Evolutionary conservation across 2,329 filamentous ascomycete species (phyloP).

Genomic region (Aureobasidium sp.): DNA sequence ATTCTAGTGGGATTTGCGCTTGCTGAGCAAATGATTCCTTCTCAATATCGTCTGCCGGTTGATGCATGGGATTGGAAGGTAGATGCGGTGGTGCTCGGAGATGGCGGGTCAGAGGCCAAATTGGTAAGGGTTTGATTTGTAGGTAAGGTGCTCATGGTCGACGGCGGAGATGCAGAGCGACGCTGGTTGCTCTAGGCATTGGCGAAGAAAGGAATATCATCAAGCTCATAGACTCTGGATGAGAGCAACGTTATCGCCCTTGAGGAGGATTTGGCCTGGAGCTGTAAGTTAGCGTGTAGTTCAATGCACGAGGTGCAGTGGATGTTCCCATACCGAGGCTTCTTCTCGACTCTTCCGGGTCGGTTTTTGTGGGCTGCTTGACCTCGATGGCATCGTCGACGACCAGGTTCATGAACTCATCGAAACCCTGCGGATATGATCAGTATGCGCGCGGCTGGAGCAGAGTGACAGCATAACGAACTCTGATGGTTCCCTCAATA

Average conservation of each 20-base stretch:
- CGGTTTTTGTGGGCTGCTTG: slow-evolving; percentile 70
- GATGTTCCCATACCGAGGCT: slow-evolving; percentile 55
- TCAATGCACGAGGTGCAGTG: neutral
- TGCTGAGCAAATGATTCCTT: slow-evolving; percentile 69
- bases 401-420: slow-evolving; percentile 99
- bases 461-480: slow-evolving; percentile 33
- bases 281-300: slow-evolving; percentile 7
- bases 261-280: slow-evolving; percentile 72
- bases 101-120: slow-evolving; percentile 16
- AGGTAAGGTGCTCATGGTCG: neutral
- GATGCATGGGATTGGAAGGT: slow-evolving; percentile 69
- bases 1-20: slow-evolving; percentile 69
- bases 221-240: slow-evolving; percentile 42
- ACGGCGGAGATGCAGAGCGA: neutral
- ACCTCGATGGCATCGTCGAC: slow-evolving; percentile 94
- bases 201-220: neutral
- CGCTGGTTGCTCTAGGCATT: neutral
- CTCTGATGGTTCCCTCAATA: slow-evolving; percentile 94
- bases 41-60: slow-evolving; percentile 60
- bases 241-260: slow-evolving; percentile 80
- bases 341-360: slow-evolving; percentile 65
- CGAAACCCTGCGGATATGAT: slow-evolving; percentile 63
- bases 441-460: slow-evolving; percentile 14
- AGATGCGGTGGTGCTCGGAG: slow-evolving; percentile 47
- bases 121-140: slow-evolving; percentile 5